Evolutionary conservation across 208 protist species (phyloP).

Genomic region (Trypanosomatidae sp.): DNA sequence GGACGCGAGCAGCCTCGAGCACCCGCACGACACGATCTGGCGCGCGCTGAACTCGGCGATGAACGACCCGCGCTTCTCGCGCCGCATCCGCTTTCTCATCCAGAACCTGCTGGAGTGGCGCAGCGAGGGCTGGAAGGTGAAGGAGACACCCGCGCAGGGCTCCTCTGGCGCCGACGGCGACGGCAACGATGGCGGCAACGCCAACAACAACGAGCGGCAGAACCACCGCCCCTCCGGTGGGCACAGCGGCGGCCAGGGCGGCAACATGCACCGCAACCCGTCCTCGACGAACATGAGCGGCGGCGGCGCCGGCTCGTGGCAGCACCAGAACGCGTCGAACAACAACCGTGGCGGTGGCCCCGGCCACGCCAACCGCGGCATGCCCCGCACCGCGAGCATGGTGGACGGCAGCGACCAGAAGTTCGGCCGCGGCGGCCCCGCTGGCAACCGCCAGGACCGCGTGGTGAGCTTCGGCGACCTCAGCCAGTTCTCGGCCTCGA

Average conservation of each 20-base stretch:
- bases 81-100: constrained; percentile 80
- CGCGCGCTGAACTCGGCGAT: constrained; percentile 43
- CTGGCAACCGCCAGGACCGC: constrained; percentile 26
- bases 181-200: constrained; percentile 22
- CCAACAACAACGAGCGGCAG: constrained; percentile 13
- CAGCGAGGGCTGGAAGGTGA: constrained; percentile 63
- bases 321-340: constrained; percentile 34
- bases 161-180: constrained; percentile 33
- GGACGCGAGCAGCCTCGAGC: constrained; percentile 12
- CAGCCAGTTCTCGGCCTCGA: constrained; percentile 25
- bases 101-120: constrained; percentile 86
- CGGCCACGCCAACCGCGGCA: constrained; percentile 20
- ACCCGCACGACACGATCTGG: constrained; percentile 51
- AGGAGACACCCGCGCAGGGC: constrained; percentile 29
- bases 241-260: constrained; percentile 12
- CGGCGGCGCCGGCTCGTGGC: constrained; percentile 15
- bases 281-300: constrained; percentile 26
- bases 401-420: constrained; percentile 24
- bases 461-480: constrained; percentile 50
- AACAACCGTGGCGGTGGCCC: constrained; percentile 21
- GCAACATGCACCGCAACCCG: constrained; percentile 22
- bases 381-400: constrained; percentile 33
- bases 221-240: constrained; percentile 14
- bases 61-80: constrained; percentile 59
- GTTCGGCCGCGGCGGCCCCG: constrained; percentile 24